A percentile compares a stretch with the other conserved stretches of the same genome.
Conservation (phyloP, 2,329 filamentous ascomycete genomes). For the Penicillium expansum region DNA sequence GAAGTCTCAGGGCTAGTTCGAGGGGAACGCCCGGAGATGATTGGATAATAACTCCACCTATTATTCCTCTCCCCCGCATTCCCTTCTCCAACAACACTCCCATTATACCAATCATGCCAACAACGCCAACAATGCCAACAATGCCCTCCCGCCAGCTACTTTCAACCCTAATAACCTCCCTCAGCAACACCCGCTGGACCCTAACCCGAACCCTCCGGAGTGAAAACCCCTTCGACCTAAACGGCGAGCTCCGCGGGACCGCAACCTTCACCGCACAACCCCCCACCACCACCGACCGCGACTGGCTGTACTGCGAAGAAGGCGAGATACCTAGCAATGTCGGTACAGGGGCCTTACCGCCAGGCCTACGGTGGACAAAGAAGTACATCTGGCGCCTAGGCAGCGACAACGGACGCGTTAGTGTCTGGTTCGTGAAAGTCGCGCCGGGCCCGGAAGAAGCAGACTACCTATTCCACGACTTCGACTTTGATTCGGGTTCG, state of each 20-base stretch:
- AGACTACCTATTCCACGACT: conserved; percentile 48
- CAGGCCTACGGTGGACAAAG: conserved; percentile 37
- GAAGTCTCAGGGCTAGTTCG: neutral
- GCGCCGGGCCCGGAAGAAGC: conserved; percentile 28
- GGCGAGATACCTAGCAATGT: conserved; percentile 38
- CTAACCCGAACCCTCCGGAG: conserved; percentile 42
- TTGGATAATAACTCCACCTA: neutral
- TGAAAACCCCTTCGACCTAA: conserved; percentile 41
- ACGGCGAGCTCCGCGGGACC: conserved; percentile 41
- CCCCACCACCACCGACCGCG: conserved; percentile 23
- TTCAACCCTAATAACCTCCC: conserved; percentile 30
- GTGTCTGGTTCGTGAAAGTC: conserved; percentile 48
- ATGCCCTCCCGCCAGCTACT: conserved; percentile 22
- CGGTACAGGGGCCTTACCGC: conserved; percentile 19
- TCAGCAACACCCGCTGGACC: conserved; percentile 33
- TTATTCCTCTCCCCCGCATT: neutral
- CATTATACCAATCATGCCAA: neutral
- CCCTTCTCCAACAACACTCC: neutral
- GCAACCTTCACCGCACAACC: conserved; percentile 36
- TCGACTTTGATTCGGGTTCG: conserved; percentile 31
- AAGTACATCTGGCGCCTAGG: conserved; percentile 46
- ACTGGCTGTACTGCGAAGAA: conserved; percentile 45
- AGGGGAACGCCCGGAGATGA: neutral
- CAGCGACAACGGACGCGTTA: conserved; percentile 31
- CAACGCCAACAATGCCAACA: neutral